These are phyloP conservation scores for Hypomontagnella submonticulosa DNA, from an alignment of 495 filamentous ascomycete species.

Conservation along the genomic window DNA sequence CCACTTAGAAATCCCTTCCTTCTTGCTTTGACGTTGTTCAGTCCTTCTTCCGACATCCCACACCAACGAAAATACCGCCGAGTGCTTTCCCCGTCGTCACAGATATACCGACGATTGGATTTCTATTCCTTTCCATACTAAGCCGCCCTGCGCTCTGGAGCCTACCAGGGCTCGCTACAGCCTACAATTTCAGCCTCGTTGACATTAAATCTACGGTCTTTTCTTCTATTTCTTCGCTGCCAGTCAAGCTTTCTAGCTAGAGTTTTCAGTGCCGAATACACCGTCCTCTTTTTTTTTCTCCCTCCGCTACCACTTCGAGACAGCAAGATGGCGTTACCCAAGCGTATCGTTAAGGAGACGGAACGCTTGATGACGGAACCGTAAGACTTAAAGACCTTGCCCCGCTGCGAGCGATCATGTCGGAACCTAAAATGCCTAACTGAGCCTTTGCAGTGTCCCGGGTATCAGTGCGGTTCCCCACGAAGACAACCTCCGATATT, in stretches of 20 bases:
- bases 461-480: slow-evolving; percentile 98
- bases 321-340: slow-evolving; percentile 79
- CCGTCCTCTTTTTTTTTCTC: neutral
- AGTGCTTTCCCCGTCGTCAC: slow-evolving; percentile 20
- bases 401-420: neutral
- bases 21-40: too few species aligned
- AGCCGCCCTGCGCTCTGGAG: slow-evolving; percentile 3
- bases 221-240: neutral
- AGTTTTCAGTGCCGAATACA: slow-evolving; percentile 1
- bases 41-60: too few species aligned
- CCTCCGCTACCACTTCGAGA: slow-evolving; percentile 1
- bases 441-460: slow-evolving; percentile 72
- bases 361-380: slow-evolving; percentile 96
- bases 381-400: slow-evolving; percentile 62
- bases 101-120: slow-evolving; percentile 1
- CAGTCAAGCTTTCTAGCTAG: neutral
- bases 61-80: too few species aligned
- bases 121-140: neutral
- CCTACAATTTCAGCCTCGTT: slow-evolving; percentile 7
- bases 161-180: neutral
- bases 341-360: slow-evolving; percentile 98
- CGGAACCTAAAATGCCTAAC: slow-evolving; percentile 22
- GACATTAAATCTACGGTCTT: slow-evolving; percentile 3
- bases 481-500: slow-evolving; percentile 97
- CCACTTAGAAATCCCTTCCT: too few species aligned